Evolutionary conservation across 1,139 yeast species (phyloP).

Genomic region (Suhomyces bolitotheri): DNA sequence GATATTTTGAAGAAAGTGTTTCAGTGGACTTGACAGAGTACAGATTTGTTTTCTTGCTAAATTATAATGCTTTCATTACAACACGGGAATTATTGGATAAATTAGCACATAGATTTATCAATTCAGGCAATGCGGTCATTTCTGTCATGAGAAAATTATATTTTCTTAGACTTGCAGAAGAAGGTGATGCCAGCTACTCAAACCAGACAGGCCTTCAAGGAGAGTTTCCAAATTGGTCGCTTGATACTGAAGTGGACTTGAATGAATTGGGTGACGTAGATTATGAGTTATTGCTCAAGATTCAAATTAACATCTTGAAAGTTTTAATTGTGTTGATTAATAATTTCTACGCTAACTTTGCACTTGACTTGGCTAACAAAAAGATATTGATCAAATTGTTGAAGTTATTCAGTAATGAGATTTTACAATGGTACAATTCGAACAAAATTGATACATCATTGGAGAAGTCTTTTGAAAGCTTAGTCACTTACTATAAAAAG

Average conservation of each 20-base stretch:
- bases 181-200: conserved; percentile 3
- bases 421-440: conserved; percentile 68
- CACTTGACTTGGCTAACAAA: conserved; percentile 65
- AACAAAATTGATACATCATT: conserved; percentile 43
- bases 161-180: conserved; percentile 8
- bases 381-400: conserved; percentile 64
- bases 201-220: conserved; percentile 4
- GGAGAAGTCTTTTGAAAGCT: conserved; percentile 46
- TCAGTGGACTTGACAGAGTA: conserved; percentile 46
- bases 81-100: conserved; percentile 46
- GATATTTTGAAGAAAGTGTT: conserved; percentile 38
- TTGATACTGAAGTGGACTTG: conserved; percentile 38
- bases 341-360: conserved; percentile 74
- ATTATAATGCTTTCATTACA: conserved; percentile 44
- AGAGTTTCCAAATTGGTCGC: conserved; percentile 58
- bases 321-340: conserved; percentile 71
- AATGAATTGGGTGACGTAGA: conserved; percentile 47
- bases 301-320: conserved; percentile 81
- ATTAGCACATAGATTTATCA: conserved; percentile 45
- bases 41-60: conserved; percentile 45
- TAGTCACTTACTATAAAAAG: conserved; percentile 63
- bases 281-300: conserved; percentile 61
- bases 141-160: conserved; percentile 41
- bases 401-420: conserved; percentile 68
- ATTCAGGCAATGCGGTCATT: conserved; percentile 50